A percentile compares a stretch with the other conserved stretches of the same genome.
phyloP scores from a whole-genome alignment of 129 eudicot species.

The Pittosporum tobira region DNA sequence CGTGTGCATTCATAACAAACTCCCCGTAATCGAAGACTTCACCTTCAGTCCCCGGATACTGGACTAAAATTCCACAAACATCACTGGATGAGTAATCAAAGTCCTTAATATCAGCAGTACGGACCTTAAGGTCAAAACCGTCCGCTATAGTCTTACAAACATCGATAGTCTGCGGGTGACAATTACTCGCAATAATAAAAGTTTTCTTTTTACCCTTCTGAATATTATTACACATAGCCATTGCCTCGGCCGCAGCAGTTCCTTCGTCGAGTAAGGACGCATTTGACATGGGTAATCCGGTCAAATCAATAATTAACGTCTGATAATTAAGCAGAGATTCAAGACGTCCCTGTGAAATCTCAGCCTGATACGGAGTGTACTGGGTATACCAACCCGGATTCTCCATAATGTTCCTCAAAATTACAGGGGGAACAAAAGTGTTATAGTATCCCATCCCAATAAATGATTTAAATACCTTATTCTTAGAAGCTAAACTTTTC shows the following conservation, averaged over 20 bases:
- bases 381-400: constrained; percentile 92
- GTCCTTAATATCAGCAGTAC: constrained; percentile 47
- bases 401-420: constrained; percentile 74
- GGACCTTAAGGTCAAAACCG: constrained; percentile 58
- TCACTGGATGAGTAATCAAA: constrained; percentile 63
- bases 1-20: constrained; percentile 72
- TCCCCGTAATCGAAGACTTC: constrained; percentile 73
- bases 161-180: constrained; percentile 82
- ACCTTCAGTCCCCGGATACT: constrained; percentile 89
- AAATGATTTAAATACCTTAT: constrained; percentile 55
- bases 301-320: constrained; percentile 64
- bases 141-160: constrained; percentile 67
- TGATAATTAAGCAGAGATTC: constrained; percentile 69
- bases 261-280: constrained; percentile 82
- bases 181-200: constrained; percentile 59
- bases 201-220: constrained; percentile 66
- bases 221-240: constrained; percentile 84
- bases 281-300: constrained; percentile 73
- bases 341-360: constrained; percentile 72
- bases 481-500: constrained; percentile 61
- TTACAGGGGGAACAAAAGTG: constrained; percentile 70
- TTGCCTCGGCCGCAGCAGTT: constrained; percentile 87
- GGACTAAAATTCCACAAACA: constrained; percentile 74
- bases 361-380: constrained; percentile 89
- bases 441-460: constrained; percentile 86